Evolutionary conservation across 805 yeast species (phyloP), one percentile per base, ranked within the genome.

Genomic region (Wickerhamiella qilinensis): DNA sequence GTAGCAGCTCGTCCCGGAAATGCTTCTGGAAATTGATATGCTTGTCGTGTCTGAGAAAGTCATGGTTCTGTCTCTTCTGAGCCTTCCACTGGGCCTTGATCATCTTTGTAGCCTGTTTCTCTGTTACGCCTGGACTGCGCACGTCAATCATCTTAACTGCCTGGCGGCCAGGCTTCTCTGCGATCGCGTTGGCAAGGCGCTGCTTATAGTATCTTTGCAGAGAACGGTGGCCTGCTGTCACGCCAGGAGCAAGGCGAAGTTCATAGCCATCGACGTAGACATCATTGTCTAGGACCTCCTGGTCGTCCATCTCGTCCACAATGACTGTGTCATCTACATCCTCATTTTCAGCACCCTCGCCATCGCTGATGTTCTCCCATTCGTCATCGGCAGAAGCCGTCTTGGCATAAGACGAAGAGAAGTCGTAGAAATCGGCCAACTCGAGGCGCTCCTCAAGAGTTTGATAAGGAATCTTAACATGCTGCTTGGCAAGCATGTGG

Each of bases 401-500:
- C 25, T 22, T 22, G 9, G 25, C 25, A 50, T 75, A 75, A 1
- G 85, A 65, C 1, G 82, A 67, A 3, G 77, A 64, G 59, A 83
- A 86, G 54, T 88, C 95, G 54, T 91, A 91, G 53, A 78, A 91
- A 30, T 74, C 77, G 0, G 85, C 70, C 33, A 88, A 67, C 51
- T 77, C 79, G 35, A 75, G 68, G 52, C 75, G 75, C 51, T 91
- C 93, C 41, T 77, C 77, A 38, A 73, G 77, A 0, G 73, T 59
- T 50, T 91, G 97, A 58, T 80, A 91, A 1, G 97, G 96, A 43
- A 91, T 68, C 52, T 74, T 71, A 62, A 88, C 79, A 57, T 91
- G 99, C 41, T 84, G 74, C 58, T 91, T 91, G 7, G 79, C 69
- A 3, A 66, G 50, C 80, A 84, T 77, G 57, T 91, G 99, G 32